Base-by-base conservation (phyloP, 2,329 filamentous ascomycete genomes). In the Phialophora chinensis region DNA sequence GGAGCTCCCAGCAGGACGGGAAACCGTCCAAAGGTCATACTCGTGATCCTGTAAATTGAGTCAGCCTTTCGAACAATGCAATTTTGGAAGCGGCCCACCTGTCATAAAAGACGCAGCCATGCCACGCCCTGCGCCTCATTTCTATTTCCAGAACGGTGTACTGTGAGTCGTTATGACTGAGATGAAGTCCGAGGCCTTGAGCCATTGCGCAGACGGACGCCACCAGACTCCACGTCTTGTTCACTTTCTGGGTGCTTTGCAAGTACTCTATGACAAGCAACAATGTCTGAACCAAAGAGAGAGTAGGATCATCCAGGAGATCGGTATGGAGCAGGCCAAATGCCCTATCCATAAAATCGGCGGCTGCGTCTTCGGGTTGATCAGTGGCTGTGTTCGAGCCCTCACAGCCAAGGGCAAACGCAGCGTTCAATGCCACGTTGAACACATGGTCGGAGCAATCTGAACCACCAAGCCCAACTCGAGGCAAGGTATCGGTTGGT, bases 121-220 rank as follows among this genome's bases (percentile, higher is more conserved):
- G 57, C 57, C 57, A 60, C 47, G 38, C 44, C 38, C 57, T 23
- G n/a, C 57, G 57, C 38, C 57, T 60, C 57, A 60, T 60, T 35
- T 60, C 57, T 11, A 60, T 12, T 31, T 60, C 57, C 20, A 60
- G 23, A 11, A 29, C 23, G 14, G 57, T 47, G 29, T 14, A 49
- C 12, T 49, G 7, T n/a, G 57, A 47, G 44, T 44, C 44, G 11
- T 60, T 12, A n/a, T 23, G 33, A 17, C n/a, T 49, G 33, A 27
- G 25, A n/a, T 60, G 35, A 4, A 60, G 27, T 12, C 57, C 57
- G 47, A 60, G 44, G 8, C 25, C 57, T 49, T 60, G 57, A 49
- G 57, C 57, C 38, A 60, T 60, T 27, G 27, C n/a, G n/a, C 31
- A 42, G 20, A 31, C 55, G 17, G 38, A 23, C 10, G 27, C 55